Evolutionary conservation across 495 filamentous ascomycete species (phyloP), one percentile per base, ranked within the genome.

Genomic region (Rostrohypoxylon terebratum): DNA sequence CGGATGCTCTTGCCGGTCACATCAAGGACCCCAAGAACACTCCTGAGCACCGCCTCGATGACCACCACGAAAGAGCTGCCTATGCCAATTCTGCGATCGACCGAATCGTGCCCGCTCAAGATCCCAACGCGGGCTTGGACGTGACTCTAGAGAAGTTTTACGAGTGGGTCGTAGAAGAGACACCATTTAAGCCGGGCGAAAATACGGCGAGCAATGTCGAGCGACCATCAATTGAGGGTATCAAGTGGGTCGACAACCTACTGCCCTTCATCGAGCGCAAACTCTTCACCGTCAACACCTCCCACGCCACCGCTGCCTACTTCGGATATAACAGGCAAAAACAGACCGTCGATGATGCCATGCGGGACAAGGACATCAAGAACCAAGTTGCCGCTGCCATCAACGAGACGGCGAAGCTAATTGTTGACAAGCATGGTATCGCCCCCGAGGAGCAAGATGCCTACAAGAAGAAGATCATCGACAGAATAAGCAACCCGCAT

Each of bases 1-100:
- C 96, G 7, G 92, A 96, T 77, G 90, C 90, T 1, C 88, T 97
- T 42, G 90, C 90, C 63, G 87, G 85, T 44, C 90, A 91, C 85
- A 95, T 97, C 86, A 91, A 93, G 83, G 83, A 92, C 40, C 81
- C 84, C 50, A 82, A 88, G 63, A 87, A 92, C 80, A 92, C 91
- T 14, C 80, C 85, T 53, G 69, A 83, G 40, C 83, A 88, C 65
- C 87, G 88, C 50, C 78, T 93, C 3, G 82, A 84, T 3, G 83
- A 87, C 58, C 85, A 91, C 74, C 82, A 86, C 74, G 81, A 88
- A 71, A 88, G 90, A 51, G 91, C 91, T 8, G 88, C 90, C 66
- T 98, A 95, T 77, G 95, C 94, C 81, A 98, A 98, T 85, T 97
- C 93, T 55, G 94, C 96, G 69, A 97, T 98, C 77, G 96, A 99